Base-by-base conservation (phyloP, 768 basidiomycete species). In the Amylocystis lapponica region DNA sequence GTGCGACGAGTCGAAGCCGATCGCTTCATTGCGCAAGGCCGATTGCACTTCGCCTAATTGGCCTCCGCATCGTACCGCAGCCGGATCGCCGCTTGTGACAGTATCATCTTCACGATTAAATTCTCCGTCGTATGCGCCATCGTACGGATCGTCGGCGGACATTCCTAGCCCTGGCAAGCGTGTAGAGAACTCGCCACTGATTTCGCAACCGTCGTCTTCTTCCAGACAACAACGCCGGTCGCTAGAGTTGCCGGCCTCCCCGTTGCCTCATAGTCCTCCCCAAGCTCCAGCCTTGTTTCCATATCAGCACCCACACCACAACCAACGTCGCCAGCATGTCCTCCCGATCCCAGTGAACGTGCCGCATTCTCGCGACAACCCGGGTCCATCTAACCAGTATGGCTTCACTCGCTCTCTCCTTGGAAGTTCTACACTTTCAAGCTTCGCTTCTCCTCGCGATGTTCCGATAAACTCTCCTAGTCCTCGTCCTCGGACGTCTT, bases 401-500 rank as follows among this genome's bases (percentile, higher is more conserved):
- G 59, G 59, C 50, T 47, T 37, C 48, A 43, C 52, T 48, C 51
- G 42, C 45, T 45, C 50, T 45, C 48, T 49, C 46, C 50, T 75
- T 73, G 78, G 73, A 77, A 76, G 75, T 63, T 49, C 58, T 41
- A 21, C 45, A 61, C 76, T 76, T 76, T 75, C 82, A 70, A 73
- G 70, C 57, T 64, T 59, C 53, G 65, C 59, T 45, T 56, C 67
- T 50, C 44, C 68, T 57, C 66, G 75, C 54, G 62, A 85, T 86
- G 83, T 54, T 58, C 58, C 74, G 58, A 55, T 86, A 78, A 82
- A 67, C 66, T 60, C 63, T 21, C 57, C 61, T 46, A 61, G 65
- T 55, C 60, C 65, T 61, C 79, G 81, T 85, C 83, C 68, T 63
- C 67, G 78, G 81, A 83, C 85, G 69, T 75, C 75, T 30, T 69